Base-by-base conservation (phyloP, 1,139 yeast genomes). In the Geotrichum australiense region DNA sequence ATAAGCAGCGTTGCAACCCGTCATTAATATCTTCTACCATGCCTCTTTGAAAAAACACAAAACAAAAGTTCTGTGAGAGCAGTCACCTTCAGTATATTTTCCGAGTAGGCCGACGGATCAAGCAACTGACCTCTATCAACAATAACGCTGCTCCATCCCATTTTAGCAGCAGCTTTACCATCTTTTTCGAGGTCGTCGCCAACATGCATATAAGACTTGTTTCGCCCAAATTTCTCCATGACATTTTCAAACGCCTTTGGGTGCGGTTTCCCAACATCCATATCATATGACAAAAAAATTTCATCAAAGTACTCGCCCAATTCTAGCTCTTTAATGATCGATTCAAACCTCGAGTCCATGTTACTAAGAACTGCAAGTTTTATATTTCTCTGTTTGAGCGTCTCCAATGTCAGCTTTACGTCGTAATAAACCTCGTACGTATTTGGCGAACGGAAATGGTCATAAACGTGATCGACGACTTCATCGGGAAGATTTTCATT, bases 111-210 rank as follows among this genome's bases (percentile, higher is more conserved):
- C 8, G 18, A 28, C 8, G 10, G 16, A n/a, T n/a, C n/a, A n/a
- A n/a, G n/a, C n/a, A n/a, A n/a, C n/a, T 34, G 8, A n/a, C 12
- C 28, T 15, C 60, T 41, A 37, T 56, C 58, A 5, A 57, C 45
- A 12, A 53, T 39, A n/a, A 56, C 46, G 3, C 54, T 49, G 32
- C 49, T 54, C 56, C 58, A 54, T 6, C 59, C 59, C 1, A 50
- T 48, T 18, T 45, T 16, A 3, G 56, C 52, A 10, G 57, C 47
- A 11, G 44, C 61, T 10, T 42, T 36, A 23, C 46, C 42, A 31
- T 57, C 61, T 25, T 53, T 55, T 11, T 40, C 42, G 11, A 39
- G 26, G 34, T 56, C 59, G 30, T 57, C 61, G 3, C 61, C 61
- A 29, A 57, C 47, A 47, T 57, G 59, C 58, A 37, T 32, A 11